Percentiles rank a stretch among this genome's conserved stretches.
Evolutionary conservation across 2,329 filamentous ascomycete genomes (phyloP).

Genomic region (Calonectria ilicicola): DNA sequence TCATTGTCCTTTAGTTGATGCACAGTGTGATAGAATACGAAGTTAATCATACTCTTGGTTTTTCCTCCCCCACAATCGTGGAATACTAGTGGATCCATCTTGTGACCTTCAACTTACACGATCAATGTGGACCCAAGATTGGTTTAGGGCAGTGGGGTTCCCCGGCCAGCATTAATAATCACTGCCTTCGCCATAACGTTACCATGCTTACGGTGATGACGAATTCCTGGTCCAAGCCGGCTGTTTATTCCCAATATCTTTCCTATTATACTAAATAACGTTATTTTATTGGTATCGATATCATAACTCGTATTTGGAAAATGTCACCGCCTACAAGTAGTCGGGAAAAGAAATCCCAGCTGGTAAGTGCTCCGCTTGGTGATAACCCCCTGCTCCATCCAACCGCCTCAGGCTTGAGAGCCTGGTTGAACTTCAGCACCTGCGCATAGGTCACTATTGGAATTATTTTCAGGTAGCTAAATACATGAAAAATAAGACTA

Average conservation of each 20-base stretch:
- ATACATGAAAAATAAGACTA: conserved; percentile 26
- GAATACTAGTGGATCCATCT: not conserved
- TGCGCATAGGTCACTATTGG: not conserved
- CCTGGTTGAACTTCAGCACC: not conserved
- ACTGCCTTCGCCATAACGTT: conserved; percentile 17
- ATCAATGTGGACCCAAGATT: not conserved
- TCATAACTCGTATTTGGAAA: not conserved
- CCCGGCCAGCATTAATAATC: conserved; percentile 18
- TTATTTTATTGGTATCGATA: not conserved
- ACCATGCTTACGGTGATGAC: not conserved
- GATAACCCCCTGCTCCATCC: not conserved
- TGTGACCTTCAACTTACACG: not conserved
- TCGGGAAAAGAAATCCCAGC: conserved; percentile 10
- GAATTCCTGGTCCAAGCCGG: not conserved
- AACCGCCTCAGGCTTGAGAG: not conserved
- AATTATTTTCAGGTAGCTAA: not conserved
- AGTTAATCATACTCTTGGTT: not conserved
- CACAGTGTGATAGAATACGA: no score
- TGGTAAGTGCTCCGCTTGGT: not conserved
- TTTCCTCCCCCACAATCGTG: not conserved
- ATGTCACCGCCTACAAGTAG: conserved; percentile 33
- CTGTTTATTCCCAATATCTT: not conserved
- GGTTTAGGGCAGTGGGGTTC: not conserved
- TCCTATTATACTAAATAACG: not conserved
- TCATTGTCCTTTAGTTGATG: no score